Evolutionary conservation across 805 yeast genomes (phyloP).

Genomic region (Hanseniaspora osmophila): DNA sequence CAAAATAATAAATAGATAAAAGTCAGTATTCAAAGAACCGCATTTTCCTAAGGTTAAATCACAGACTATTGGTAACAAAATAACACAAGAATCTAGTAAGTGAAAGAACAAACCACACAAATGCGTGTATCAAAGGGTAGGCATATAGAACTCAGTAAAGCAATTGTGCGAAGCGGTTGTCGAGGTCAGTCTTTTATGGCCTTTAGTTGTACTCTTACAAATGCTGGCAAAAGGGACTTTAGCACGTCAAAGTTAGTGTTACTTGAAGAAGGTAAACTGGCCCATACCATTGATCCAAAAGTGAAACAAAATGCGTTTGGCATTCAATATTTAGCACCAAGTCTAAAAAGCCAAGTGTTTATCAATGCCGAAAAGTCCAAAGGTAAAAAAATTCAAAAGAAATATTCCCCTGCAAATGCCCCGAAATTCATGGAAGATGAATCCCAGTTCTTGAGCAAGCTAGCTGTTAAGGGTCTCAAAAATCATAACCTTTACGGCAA

Average conservation of each 20-base stretch:
- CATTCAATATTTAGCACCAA: conserved; percentile 56
- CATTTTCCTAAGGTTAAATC: too few relatives aligned
- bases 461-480: conserved; percentile 47
- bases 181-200: neutral
- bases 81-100: too few relatives aligned
- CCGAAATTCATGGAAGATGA: neutral
- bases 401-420: too few relatives aligned
- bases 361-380: conserved; percentile 7
- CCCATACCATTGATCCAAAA: neutral
- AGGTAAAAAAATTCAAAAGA: neutral
- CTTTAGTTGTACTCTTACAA: neutral
- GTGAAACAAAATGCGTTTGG: conserved; percentile 57
- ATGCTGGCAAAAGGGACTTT: too few relatives aligned
- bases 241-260: neutral
- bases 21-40: too few relatives aligned
- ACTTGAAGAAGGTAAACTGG: neutral
- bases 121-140: too few relatives aligned
- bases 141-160: too few relatives aligned
- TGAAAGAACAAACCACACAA: too few relatives aligned
- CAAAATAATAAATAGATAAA: too few relatives aligned
- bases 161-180: neutral
- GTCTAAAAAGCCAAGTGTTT: conserved; percentile 48
- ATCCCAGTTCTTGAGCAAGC: conserved; percentile 12
- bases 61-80: too few relatives aligned
- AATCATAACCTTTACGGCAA: conserved; percentile 63